Base-by-base conservation (phyloP, 208 protist genomes). In the Acanthamoeba culbertsoni region DNA sequence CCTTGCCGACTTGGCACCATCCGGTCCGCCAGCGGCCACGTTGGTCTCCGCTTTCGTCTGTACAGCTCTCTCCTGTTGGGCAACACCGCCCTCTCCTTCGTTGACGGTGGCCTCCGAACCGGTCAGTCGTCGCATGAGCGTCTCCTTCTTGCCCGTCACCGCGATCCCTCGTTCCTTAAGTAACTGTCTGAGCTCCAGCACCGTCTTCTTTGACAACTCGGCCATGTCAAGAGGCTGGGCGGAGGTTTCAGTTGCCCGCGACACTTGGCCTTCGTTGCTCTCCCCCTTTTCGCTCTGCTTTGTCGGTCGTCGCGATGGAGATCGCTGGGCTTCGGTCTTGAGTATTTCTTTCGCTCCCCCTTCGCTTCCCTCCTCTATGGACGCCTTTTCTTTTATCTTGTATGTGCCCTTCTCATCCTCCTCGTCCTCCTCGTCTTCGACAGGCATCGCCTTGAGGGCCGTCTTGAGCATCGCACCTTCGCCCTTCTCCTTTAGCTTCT, bases 401-500 rank as follows among this genome's bases (percentile, higher is more conserved):
- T n/a, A n/a, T 75, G 51, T 59, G 3, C 37, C 40, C 8, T 42
- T 84, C 23, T 20, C 35, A 16, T 55, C 43, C 0, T 84, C 45
- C 0, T 84, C 73, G 6, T 84, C 73, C 23, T 48, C 73, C 12
- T 55, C 73, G 40, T n/a, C 26, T 8, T 68, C 59, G 28, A 68
- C 28, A 16, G 55, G 43, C 42, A 26, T 48, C 0, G 73, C 55
- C 73, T 84, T 84, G 40, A 84, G 73, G 5, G 37, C 73, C 4
- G 73, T 84, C 73, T 84, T 84, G 43, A 84, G 45, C n/a, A 84
- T 84, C 23, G 33, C 37, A 18, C 73, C 73, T 20, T 84, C 73
- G 73, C 73, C 73, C 73, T 84, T 84, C 73, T 84, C 73, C 5
- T 55, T 48, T 12, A 84, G 73, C 73, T 46, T 84, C 42, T 37